Conservation (phyloP, 257 asterid genomes). For the Echium plantagineum region DNA sequence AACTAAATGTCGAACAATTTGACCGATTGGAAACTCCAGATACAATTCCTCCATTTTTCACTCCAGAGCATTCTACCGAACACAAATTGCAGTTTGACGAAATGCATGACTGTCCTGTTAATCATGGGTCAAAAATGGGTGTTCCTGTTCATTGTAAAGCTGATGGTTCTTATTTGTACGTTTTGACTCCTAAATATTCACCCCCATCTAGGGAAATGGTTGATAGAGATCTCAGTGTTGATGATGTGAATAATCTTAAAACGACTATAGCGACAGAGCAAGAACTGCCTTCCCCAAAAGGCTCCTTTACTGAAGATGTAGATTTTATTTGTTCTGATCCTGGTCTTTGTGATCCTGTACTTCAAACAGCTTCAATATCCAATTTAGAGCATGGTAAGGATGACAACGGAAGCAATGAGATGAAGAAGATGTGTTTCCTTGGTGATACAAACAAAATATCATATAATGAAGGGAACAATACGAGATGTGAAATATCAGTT, state of each 20-base stretch:
- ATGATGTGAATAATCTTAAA: conserved; percentile 15
- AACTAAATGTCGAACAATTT: conserved; percentile 12
- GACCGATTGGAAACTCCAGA: conserved; percentile 22
- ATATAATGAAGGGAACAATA: conserved; percentile 12
- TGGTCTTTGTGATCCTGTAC: conserved; percentile 22
- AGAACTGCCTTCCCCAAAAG: conserved; percentile 20
- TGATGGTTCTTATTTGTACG: conserved; percentile 71
- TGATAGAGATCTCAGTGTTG: conserved; percentile 43
- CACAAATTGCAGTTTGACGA: conserved; percentile 17
- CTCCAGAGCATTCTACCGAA: conserved; percentile 26
- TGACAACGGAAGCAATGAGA: conserved; percentile 20
- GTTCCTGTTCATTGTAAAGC: conserved; percentile 62
- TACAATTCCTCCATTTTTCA: conserved; percentile 44
- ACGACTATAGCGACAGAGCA: conserved; percentile 17
- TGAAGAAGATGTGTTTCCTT: conserved; percentile 20
- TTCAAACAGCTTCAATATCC: conserved; percentile 23
- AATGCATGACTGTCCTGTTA: conserved; percentile 15
- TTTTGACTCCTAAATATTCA: conserved; percentile 60
- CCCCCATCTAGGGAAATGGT: conserved; percentile 65
- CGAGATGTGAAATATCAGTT: conserved; percentile 25
- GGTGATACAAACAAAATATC: conserved; percentile 13
- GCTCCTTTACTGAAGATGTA: conserved; percentile 23
- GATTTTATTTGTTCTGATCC: conserved; percentile 41
- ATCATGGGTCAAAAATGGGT: conserved; percentile 37
- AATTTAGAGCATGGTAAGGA: conserved; percentile 15